Evolutionary conservation across 148 eudicot species (phyloP).

Genomic region (Drosera capensis): DNA sequence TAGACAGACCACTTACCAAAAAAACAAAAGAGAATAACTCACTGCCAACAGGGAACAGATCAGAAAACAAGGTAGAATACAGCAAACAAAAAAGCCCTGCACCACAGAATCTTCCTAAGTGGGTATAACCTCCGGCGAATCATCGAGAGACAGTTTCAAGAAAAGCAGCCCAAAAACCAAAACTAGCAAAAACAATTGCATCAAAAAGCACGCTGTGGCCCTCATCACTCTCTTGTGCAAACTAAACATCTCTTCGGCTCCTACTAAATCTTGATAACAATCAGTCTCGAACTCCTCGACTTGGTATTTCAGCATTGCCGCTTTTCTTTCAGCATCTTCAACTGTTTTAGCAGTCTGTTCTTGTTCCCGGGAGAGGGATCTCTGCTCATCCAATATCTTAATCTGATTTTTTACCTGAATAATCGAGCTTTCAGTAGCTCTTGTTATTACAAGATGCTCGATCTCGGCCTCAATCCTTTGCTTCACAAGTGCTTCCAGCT

Average conservation of each 20-base stretch:
- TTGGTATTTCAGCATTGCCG: constrained; percentile 14
- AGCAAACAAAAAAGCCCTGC: no score
- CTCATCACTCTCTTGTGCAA: constrained; percentile 34
- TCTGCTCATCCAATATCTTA: constrained; percentile 23
- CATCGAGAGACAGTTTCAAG: constrained; percentile 25
- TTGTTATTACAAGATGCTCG: constrained; percentile 36
- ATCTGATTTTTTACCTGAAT: constrained; percentile 18
- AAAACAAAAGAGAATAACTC: no score
- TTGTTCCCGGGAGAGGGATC: constrained; percentile 14
- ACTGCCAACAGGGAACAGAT: no score
- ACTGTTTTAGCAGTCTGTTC: constrained; percentile 9
- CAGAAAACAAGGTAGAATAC: no score
- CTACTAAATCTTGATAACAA: constrained; percentile 10
- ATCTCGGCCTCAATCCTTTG: constrained; percentile 66
- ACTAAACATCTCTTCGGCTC: constrained; percentile 22
- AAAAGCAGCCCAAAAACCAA: constrained; percentile 25
- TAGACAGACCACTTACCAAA: no score
- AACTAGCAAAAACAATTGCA: constrained; percentile 41
- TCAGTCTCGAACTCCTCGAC: constrained; percentile 18
- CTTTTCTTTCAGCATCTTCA: constrained; percentile 19
- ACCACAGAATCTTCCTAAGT: no score
- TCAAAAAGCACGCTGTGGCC: constrained; percentile 18
- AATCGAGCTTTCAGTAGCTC: constrained; percentile 22
- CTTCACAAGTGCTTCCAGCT: constrained; percentile 39
- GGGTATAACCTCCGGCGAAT: constrained; percentile 43